A percentile compares a stretch with the other conserved stretches of the same genome.
These are phyloP conservation scores for Dendrocalamus sinicus DNA, from an alignment of 176 grass and related monocot genomes.

Conservation along the genomic window DNA sequence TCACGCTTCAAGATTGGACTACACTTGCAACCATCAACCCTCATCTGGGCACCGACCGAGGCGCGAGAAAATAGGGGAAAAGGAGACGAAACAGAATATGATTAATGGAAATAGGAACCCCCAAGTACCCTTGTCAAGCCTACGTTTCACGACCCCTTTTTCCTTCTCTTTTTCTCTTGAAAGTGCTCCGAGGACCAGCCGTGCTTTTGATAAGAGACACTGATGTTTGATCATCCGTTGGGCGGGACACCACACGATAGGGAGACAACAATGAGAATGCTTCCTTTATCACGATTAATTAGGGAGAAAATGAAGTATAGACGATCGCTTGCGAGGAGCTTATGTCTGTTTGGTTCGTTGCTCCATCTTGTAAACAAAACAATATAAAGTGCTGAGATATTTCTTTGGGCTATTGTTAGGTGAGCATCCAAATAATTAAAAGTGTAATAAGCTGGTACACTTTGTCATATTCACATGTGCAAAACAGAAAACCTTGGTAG, in stretches of 20 bases:
- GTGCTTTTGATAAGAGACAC: neutral
- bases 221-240: constrained; percentile 10
- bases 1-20: constrained; percentile 23
- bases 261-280: constrained; percentile 14
- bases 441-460: neutral
- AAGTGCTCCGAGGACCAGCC: neutral
- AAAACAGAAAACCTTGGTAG: neutral
- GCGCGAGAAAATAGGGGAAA: constrained; percentile 8
- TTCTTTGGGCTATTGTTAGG: no score
- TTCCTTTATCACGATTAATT: constrained; percentile 14
- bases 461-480: neutral
- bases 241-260: constrained; percentile 23
- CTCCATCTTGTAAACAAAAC: neutral
- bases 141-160: neutral
- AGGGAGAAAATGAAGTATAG: neutral
- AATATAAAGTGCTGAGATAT: no score
- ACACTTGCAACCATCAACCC: neutral
- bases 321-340: neutral
- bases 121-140: constrained; percentile 22
- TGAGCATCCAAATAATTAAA: neutral
- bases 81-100: neutral
- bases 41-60: constrained; percentile 3
- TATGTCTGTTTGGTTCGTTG: neutral
- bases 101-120: neutral
- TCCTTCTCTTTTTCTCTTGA: neutral